Conservation (phyloP, 2,329 filamentous ascomycete genomes). For the Ilyonectria robusta region DNA sequence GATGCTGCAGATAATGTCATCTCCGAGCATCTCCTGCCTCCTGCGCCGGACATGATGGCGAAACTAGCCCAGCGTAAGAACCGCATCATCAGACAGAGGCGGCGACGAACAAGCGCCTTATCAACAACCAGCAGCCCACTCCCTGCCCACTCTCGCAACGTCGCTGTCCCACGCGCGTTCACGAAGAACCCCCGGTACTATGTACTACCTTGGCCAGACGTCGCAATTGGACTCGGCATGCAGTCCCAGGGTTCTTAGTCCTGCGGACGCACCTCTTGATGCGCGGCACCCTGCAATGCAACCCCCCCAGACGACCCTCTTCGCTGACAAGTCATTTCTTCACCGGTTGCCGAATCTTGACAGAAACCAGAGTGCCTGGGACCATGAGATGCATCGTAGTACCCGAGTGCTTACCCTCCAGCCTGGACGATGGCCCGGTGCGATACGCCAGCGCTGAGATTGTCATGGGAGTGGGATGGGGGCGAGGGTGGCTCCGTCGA, state of each 20-base stretch:
- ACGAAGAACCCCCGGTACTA: background rate
- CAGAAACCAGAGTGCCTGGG: slow-evolving; percentile 13
- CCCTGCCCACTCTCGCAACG: slow-evolving; percentile 20
- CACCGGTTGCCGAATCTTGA: slow-evolving; percentile 28
- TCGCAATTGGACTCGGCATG: slow-evolving; percentile 6
- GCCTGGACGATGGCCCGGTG: slow-evolving; percentile 2
- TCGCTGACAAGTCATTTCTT: slow-evolving; percentile 20
- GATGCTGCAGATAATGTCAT: slow-evolving; percentile 12
- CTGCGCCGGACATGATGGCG: slow-evolving; percentile 23
- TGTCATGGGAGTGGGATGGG: background rate
- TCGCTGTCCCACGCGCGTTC: slow-evolving; percentile 19
- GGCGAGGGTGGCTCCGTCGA: slow-evolving; percentile 10
- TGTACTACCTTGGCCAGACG: slow-evolving; percentile 7
- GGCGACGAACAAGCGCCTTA: slow-evolving; percentile 28
- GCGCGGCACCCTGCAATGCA: slow-evolving; percentile 24
- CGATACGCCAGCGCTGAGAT: slow-evolving; percentile 5
- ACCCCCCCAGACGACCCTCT: slow-evolving; percentile 13
- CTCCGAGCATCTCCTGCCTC: slow-evolving; percentile 8
- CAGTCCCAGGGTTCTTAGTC: slow-evolving; percentile 5
- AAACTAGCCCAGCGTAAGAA: slow-evolving; percentile 16
- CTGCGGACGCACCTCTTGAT: slow-evolving; percentile 23
- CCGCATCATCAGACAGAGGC: slow-evolving; percentile 22
- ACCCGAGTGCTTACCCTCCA: slow-evolving; percentile 20
- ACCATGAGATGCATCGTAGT: slow-evolving; percentile 31
- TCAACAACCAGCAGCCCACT: slow-evolving; percentile 22